A percentile compares a stretch with the other conserved stretches of the same genome.
These are phyloP conservation scores for Suillus weaverae DNA, from an alignment of 768 basidiomycete species.

Conservation along the genomic window DNA sequence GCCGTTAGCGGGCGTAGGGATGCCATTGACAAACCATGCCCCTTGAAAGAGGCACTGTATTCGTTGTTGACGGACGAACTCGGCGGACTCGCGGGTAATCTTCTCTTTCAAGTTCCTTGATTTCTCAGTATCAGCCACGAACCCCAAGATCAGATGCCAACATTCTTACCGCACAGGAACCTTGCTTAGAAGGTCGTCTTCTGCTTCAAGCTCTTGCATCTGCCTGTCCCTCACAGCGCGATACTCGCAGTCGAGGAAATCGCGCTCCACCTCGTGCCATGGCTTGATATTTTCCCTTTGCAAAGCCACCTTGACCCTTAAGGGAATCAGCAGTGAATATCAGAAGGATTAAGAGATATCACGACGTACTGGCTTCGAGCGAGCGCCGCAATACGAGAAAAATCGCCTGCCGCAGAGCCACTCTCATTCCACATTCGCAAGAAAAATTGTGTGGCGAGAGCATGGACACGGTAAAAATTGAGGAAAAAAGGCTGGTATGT, in stretches of 20 bases:
- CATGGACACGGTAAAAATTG: slow-evolving; percentile 79
- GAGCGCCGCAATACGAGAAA: slow-evolving; percentile 73
- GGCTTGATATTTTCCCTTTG: slow-evolving; percentile 69
- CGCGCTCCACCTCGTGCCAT: slow-evolving; percentile 84
- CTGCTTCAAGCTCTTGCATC: slow-evolving; percentile 86
- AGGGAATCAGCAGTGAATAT: slow-evolving; percentile 3
- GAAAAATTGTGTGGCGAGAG: slow-evolving; percentile 82
- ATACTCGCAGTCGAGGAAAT: slow-evolving; percentile 81
- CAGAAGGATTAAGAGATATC: slow-evolving; percentile 7
- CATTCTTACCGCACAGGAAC: slow-evolving; percentile 73
- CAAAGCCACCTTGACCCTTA: slow-evolving; percentile 75
- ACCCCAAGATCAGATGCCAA: slow-evolving; percentile 2
- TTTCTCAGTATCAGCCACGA: slow-evolving; percentile 8
- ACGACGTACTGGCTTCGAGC: slow-evolving; percentile 79
- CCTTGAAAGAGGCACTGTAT: slow-evolving; percentile 87
- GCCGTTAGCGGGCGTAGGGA: slow-evolving; percentile 47
- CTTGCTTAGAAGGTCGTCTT: slow-evolving; percentile 86
- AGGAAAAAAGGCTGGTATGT: slow-evolving; percentile 87
- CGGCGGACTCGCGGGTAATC: slow-evolving; percentile 86
- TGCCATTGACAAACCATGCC: slow-evolving; percentile 88
- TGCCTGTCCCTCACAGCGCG: slow-evolving; percentile 84
- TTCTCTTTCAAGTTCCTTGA: slow-evolving; percentile 81
- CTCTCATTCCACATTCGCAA: slow-evolving; percentile 93
- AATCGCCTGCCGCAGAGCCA: slow-evolving; percentile 73
- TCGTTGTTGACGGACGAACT: slow-evolving; percentile 86